These are phyloP conservation scores for Pyrenula massariospora DNA, from an alignment of 495 filamentous ascomycete species.

Conservation along the genomic window DNA sequence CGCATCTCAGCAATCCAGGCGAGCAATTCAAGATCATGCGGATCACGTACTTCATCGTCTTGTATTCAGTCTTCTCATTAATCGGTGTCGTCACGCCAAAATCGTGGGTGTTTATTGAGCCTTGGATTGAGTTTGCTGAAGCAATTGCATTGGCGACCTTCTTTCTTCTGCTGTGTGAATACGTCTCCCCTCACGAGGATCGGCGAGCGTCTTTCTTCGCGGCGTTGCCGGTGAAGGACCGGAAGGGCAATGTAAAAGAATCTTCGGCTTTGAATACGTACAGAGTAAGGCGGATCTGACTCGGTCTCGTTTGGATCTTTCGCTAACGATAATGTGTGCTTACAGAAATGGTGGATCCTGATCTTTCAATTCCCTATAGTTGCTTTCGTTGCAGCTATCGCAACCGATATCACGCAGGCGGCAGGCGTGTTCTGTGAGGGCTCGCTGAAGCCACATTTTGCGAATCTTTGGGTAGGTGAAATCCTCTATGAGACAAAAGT, in stretches of 20 bases:
- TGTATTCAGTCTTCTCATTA: constrained; percentile 17
- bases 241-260: constrained; percentile 4
- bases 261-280: constrained; percentile 10
- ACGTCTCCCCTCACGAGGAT: constrained; percentile 12
- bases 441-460: constrained; percentile 15
- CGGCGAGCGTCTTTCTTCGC: constrained; percentile 14
- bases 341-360: constrained; percentile 13
- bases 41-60: constrained; percentile 12
- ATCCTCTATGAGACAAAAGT: neutral
- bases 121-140: constrained; percentile 19
- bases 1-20: constrained; percentile 15
- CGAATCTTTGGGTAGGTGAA: constrained; percentile 21
- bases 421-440: constrained; percentile 17
- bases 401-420: constrained; percentile 19
- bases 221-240: constrained; percentile 7
- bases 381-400: constrained; percentile 14
- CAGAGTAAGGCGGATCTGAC: constrained; percentile 5
- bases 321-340: too few species aligned
- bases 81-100: constrained; percentile 15
- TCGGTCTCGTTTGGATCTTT: neutral
- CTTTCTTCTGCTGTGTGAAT: constrained; percentile 21
- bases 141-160: constrained; percentile 18
- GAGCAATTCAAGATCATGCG: constrained; percentile 23
- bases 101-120: constrained; percentile 15
- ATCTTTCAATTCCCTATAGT: constrained; percentile 21